Conservation (phyloP, 768 basidiomycete genomes). For the Tulasnella sp. region DNA sequence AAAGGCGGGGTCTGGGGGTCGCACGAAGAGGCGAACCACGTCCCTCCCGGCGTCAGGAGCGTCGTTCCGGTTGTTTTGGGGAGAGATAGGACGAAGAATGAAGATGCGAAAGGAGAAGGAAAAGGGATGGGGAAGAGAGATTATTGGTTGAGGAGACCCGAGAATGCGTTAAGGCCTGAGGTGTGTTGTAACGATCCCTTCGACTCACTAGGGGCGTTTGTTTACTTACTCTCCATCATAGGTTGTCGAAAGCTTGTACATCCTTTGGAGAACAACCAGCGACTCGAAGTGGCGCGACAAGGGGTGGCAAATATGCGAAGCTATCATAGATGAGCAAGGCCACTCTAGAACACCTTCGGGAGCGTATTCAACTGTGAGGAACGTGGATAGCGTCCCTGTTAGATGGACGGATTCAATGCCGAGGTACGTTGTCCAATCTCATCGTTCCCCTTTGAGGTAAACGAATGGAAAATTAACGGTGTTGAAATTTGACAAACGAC, state of each 20-base stretch:
- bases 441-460: conserved; percentile 7
- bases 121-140: conserved; percentile 42
- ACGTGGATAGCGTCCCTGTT: conserved; percentile 47
- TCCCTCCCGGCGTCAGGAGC: conserved; percentile 23
- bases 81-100: not conserved
- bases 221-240: conserved; percentile 35
- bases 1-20: conserved; percentile 26
- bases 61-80: conserved; percentile 2
- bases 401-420: conserved; percentile 60
- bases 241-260: conserved; percentile 69
- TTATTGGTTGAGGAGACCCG: conserved; percentile 48
- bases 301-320: conserved; percentile 68
- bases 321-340: conserved; percentile 47
- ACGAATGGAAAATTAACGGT: too few species aligned
- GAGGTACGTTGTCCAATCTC: conserved; percentile 49
- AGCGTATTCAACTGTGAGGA: conserved; percentile 58
- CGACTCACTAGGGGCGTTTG: not conserved
- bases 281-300: conserved; percentile 64
- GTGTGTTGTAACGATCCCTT: conserved; percentile 40
- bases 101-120: not conserved
- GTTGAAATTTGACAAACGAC: not conserved
- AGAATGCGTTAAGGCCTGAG: conserved; percentile 67
- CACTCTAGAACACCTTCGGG: conserved; percentile 50
- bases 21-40: conserved; percentile 17
- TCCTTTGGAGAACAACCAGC: conserved; percentile 68